Evolutionary conservation across 2,329 filamentous ascomycete species (phyloP).

Genomic region (Chrysoporthe puriensis): DNA sequence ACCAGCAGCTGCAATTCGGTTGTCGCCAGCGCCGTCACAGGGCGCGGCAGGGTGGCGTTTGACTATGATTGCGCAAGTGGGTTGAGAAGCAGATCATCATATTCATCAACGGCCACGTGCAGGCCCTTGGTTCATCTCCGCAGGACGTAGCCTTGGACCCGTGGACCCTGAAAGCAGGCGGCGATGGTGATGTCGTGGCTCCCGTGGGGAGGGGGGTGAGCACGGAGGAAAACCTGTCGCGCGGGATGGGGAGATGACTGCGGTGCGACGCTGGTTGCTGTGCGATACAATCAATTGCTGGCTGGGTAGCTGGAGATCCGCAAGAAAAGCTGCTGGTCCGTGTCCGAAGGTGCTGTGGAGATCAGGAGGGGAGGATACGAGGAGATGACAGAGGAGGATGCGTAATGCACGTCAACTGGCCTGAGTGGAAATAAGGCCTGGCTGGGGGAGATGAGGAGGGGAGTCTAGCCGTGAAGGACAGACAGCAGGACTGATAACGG

Average conservation of each 20-base stretch:
- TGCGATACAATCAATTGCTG: neutral
- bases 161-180: conserved; percentile 7
- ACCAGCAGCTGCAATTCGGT: neutral
- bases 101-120: conserved; percentile 18
- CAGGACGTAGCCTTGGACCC: neutral
- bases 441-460: conserved; percentile 1
- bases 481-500: neutral
- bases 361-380: conserved; percentile 11
- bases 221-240: neutral
- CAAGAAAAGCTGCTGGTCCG: conserved; percentile 21
- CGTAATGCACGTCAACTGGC: conserved; percentile 27
- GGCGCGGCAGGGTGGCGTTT: conserved; percentile 15
- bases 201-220: neutral
- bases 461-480: neutral
- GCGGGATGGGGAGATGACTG: neutral
- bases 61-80: conserved; percentile 15
- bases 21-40: conserved; percentile 20
- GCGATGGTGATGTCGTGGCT: conserved; percentile 13
- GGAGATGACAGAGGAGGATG: conserved; percentile 20
- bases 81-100: conserved; percentile 24
- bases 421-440: conserved; percentile 10
- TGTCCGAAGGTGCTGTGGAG: conserved; percentile 16
- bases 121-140: conserved; percentile 23
- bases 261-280: conserved; percentile 9
- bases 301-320: neutral